A percentile compares a stretch with the other conserved stretches of the same genome.
Conservation (phyloP, 768 basidiomycete genomes). For the Ephemerocybe angulata region DNA sequence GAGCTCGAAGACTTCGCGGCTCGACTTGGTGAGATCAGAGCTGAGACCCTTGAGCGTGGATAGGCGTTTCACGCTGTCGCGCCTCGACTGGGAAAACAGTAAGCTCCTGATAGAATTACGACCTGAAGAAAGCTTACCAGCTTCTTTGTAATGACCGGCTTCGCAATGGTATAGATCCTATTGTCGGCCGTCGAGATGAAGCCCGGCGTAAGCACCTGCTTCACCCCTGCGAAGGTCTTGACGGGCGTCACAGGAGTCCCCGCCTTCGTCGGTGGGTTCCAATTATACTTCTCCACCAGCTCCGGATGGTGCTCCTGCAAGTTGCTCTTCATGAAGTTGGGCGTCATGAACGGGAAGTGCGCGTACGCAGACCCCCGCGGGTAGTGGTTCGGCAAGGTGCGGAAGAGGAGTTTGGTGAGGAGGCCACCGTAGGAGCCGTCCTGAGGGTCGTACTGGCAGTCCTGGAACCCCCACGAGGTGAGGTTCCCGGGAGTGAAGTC, state of each 20-base stretch:
- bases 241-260: conserved; percentile 23
- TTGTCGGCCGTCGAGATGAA: conserved; percentile 33
- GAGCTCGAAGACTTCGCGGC: conserved; percentile 11
- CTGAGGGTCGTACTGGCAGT: conserved; percentile 57
- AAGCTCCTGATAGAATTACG: no score
- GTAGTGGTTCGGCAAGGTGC: conserved; percentile 67
- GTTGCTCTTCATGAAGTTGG: conserved; percentile 41
- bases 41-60: conserved; percentile 10
- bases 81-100: not conserved
- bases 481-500: conserved; percentile 80
- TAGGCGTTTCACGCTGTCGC: conserved; percentile 3
- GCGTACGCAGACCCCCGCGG: conserved; percentile 62
- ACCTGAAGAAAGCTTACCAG: conserved; percentile 12
- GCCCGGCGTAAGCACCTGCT: conserved; percentile 26
- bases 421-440: conserved; percentile 78
- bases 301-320: conserved; percentile 30
- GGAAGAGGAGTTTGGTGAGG: conserved; percentile 69
- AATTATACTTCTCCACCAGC: conserved; percentile 48
- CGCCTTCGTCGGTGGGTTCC: conserved; percentile 48
- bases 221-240: conserved; percentile 30
- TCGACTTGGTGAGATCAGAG: conserved; percentile 4
- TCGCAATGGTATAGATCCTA: conserved; percentile 29
- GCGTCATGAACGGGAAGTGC: conserved; percentile 79
- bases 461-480: conserved; percentile 76
- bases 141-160: conserved; percentile 21